Percentiles rank a stretch among this genome's conserved stretches.
Conservation (phyloP, 1,284 basidiomycete species). For the Porodaedalea pini region DNA sequence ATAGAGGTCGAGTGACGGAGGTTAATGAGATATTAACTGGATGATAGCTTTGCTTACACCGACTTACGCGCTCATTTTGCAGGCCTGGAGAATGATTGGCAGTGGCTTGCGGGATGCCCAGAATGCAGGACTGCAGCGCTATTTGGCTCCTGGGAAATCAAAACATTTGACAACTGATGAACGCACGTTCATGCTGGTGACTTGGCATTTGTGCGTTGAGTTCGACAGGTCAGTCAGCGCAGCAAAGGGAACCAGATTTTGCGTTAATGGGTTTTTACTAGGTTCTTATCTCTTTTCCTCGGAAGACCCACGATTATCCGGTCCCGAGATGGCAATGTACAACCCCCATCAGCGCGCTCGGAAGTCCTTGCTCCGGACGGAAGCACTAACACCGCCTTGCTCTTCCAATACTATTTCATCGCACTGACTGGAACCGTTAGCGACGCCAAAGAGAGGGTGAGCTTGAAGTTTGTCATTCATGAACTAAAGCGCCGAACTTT, state of each 20-base stretch:
- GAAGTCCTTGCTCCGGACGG: slow-evolving; percentile 22
- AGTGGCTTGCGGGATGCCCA: slow-evolving; percentile 42
- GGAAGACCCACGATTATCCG: slow-evolving; percentile 42
- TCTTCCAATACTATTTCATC: slow-evolving; percentile 38
- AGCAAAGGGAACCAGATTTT: neutral
- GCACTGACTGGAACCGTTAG: slow-evolving; percentile 38
- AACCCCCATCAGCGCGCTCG: slow-evolving; percentile 31
- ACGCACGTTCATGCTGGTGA: slow-evolving; percentile 33
- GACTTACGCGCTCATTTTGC: slow-evolving; percentile 29
- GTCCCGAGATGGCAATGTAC: slow-evolving; percentile 10
- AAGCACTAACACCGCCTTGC: slow-evolving; percentile 32
- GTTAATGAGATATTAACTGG: neutral
- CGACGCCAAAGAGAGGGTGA: slow-evolving; percentile 40
- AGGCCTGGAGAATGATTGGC: slow-evolving; percentile 52
- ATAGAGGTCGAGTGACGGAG: slow-evolving; percentile 37
- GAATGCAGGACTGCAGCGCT: slow-evolving; percentile 47
- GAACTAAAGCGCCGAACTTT: neutral
- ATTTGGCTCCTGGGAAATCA: slow-evolving; percentile 45
- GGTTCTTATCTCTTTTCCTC: slow-evolving; percentile 34
- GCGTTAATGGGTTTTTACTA: neutral
- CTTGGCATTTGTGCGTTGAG: slow-evolving; percentile 12
- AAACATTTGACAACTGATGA: slow-evolving; percentile 39
- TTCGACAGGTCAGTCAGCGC: slow-evolving; percentile 7
- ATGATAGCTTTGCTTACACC: neutral
- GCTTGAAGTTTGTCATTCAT: slow-evolving; percentile 26